Base-by-base conservation (phyloP, 1,139 yeast species). In the Magnusiomyces suaveolens region DNA sequence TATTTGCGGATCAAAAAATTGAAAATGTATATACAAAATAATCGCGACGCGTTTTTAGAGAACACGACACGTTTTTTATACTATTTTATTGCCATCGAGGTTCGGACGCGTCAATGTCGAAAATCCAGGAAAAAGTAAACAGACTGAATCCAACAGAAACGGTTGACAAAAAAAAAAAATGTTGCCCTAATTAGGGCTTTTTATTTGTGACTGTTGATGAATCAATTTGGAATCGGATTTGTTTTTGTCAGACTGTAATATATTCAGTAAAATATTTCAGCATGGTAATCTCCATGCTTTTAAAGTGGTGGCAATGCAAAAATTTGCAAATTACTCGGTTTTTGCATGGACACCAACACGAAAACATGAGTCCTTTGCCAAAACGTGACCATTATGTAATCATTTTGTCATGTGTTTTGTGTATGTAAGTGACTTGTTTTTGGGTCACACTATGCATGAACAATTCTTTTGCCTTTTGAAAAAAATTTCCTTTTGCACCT, bases 401-500 rank as follows among this genome's bases (percentile, higher is more conserved):
- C 18, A 18, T 20, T 41, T 20, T n/a, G n/a, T 21, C 25, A 41
- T 3, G 10, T 41, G 8, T 20, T 3, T 4, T 41, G 12, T 41
- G 20, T 16, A 12, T 16, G 20, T 14, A 32, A 8, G 41, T 16
- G 41, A 38, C 3, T 3, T 3, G 6, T 38, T 38, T 12, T 4
- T n/a, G 20, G 41, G 20, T 12, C 8, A 6, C 33, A 6, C 33
- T 29, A 24, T 10, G 44, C 44, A 16, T n/a, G 25, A 41, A 41
- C 18, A 41, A 41, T 41, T 41, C 44, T 41, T 21, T 41, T 41
- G 44, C 25, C 10, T n/a, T 16, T n/a, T 21, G 3, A 16, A 41
- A 41, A 41, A 25, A 20, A 4, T 29, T 24, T 43, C 43, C 32
- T n/a, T 36, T 44, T 26, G 43, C 36, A 25, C 52, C 52, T 50